phyloP scores from a whole-genome alignment of 2,329 filamentous ascomycete species.

The Colletotrichum lindemuthianum region DNA sequence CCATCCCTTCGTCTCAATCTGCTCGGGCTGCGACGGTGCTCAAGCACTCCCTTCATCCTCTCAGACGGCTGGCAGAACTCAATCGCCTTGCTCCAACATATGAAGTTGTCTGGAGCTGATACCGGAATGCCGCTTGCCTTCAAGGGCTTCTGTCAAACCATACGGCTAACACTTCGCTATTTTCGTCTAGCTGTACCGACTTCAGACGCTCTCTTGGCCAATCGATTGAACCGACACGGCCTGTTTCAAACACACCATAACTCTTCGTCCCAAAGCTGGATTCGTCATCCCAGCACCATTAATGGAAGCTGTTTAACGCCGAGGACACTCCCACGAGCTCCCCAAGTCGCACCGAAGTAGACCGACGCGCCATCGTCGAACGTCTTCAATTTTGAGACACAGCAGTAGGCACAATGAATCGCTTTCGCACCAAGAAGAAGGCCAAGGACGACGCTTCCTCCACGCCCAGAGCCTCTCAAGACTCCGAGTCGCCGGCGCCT shows the following conservation, averaged over 20 bases:
- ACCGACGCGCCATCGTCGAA: neutral
- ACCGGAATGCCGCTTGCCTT: constrained; percentile 14
- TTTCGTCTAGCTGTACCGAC: constrained; percentile 24
- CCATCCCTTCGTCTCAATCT: constrained; percentile 19
- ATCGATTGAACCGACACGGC: constrained; percentile 8
- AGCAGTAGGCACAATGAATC: constrained; percentile 70
- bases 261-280: constrained; percentile 19
- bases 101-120: constrained; percentile 15
- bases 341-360: constrained; percentile 10
- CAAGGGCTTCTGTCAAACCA: constrained; percentile 27
- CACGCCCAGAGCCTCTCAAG: constrained; percentile 60
- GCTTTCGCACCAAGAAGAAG: constrained; percentile 80
- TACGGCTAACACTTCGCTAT: constrained; percentile 15
- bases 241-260: constrained; percentile 22
- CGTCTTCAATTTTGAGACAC: neutral
- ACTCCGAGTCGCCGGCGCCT: constrained; percentile 62
- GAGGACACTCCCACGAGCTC: constrained; percentile 19
- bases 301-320: constrained; percentile 32
- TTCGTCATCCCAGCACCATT: constrained; percentile 20
- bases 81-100: constrained; percentile 2
- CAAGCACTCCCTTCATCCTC: constrained; percentile 15
- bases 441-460: constrained; percentile 62
- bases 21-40: constrained; percentile 24
- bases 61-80: constrained; percentile 24
- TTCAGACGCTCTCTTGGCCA: constrained; percentile 29